A percentile compares a stretch with the other conserved stretches of the same genome.
These are phyloP conservation scores for Podaxis sp. DNA, from an alignment of 768 basidiomycete species.

Conservation along the genomic window DNA sequence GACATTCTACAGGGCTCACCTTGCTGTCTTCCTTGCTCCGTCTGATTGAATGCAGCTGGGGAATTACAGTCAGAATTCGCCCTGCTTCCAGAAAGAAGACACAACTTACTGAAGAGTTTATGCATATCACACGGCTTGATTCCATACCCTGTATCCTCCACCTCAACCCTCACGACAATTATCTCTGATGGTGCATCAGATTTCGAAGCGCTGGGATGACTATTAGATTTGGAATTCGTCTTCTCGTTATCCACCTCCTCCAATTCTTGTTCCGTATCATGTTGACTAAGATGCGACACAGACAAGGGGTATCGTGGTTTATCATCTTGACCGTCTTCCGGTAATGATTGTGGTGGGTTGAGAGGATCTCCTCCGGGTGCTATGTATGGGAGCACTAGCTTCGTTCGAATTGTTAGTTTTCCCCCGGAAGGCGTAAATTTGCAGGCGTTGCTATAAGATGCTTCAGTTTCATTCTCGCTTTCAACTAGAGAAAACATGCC, in stretches of 20 bases:
- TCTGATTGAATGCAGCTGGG: constrained; percentile 74
- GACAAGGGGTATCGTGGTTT: constrained; percentile 5
- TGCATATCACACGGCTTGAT: constrained; percentile 59
- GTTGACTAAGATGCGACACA: constrained; percentile 8
- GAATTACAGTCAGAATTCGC: not conserved
- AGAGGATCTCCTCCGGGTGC: constrained; percentile 21
- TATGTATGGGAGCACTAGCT: constrained; percentile 42
- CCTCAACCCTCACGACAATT: constrained; percentile 83
- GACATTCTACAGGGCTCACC: constrained; percentile 26
- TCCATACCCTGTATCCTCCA: constrained; percentile 69
- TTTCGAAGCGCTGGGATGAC: not conserved
- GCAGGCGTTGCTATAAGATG: constrained; percentile 59
- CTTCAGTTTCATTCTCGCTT: not conserved
- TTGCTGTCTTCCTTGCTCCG: constrained; percentile 72
- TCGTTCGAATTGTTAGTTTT: constrained; percentile 64
- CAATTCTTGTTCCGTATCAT: constrained; percentile 11
- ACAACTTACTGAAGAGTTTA: constrained; percentile 64
- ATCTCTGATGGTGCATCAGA: constrained; percentile 36
- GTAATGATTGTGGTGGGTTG: constrained; percentile 2
- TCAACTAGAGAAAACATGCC: constrained; percentile 34
- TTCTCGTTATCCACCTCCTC: constrained; percentile 23
- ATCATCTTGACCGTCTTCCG: constrained; percentile 4
- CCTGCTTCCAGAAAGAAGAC: not conserved
- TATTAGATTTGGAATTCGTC: constrained; percentile 17
- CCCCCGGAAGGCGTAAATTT: constrained; percentile 78